A percentile compares a stretch with the other conserved stretches of the same genome.
Conservation (phyloP, 1,284 basidiomycete genomes). For the Apiotrichum porosum region DNA sequence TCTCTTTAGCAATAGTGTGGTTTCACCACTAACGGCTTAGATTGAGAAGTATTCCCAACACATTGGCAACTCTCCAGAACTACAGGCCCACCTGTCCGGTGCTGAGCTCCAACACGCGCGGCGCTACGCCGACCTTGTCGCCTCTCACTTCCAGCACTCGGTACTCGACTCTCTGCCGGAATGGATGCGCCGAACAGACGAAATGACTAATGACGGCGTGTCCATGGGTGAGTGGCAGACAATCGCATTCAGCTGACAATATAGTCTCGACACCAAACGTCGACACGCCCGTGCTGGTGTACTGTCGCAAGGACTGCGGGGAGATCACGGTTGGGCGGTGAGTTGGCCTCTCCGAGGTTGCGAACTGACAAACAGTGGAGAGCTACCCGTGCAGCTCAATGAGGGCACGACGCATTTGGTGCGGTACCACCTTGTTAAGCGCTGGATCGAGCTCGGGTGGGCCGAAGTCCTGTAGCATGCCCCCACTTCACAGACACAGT, state of each 20-base stretch:
- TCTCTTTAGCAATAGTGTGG: too few relatives aligned
- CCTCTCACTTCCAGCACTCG: slow-evolving; percentile 65
- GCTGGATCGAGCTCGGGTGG: slow-evolving; percentile 45
- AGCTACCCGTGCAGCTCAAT: too few relatives aligned
- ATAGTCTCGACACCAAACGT: slow-evolving; percentile 73
- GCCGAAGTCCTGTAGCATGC: slow-evolving; percentile 35
- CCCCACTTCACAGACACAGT: too few relatives aligned
- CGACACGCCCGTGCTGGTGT: slow-evolving; percentile 69
- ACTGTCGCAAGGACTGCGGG: slow-evolving; percentile 65
- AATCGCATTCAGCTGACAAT: background rate
- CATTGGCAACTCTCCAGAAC: slow-evolving; percentile 62
- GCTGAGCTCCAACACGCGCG: slow-evolving; percentile 73
- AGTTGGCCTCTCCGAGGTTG: slow-evolving; percentile 30
- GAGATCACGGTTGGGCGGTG: slow-evolving; percentile 69
- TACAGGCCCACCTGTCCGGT: slow-evolving; percentile 67
- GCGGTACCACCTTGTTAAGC: slow-evolving; percentile 43
- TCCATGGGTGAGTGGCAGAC: slow-evolving; percentile 63
- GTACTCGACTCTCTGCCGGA: slow-evolving; percentile 74
- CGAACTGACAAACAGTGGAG: slow-evolving; percentile 17
- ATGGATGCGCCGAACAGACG: slow-evolving; percentile 67
- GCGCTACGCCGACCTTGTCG: slow-evolving; percentile 67
- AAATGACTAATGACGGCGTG: slow-evolving; percentile 58
- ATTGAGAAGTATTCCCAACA: slow-evolving; percentile 79
- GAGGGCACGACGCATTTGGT: slow-evolving; percentile 48
- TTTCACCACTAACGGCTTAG: too few relatives aligned